phyloP scores from a whole-genome alignment of 2,329 filamentous ascomycete species.

The Epichloe glyceriae region DNA sequence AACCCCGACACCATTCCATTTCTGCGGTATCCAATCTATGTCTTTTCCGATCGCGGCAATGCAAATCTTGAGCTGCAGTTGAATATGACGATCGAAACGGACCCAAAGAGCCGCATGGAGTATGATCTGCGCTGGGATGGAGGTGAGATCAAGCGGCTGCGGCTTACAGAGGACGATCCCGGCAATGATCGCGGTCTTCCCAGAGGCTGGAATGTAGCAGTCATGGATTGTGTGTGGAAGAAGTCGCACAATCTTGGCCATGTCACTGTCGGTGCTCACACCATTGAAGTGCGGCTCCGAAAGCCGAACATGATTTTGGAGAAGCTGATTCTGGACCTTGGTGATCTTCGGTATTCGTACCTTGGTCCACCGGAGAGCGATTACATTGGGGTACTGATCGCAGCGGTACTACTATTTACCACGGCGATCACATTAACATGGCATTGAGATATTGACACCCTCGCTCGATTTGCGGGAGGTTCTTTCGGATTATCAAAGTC shows the following conservation, averaged over 20 bases:
- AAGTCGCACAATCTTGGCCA: slow-evolving; percentile 21
- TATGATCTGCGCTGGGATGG: slow-evolving; percentile 37
- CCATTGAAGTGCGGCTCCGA: slow-evolving; percentile 16
- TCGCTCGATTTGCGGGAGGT: background rate
- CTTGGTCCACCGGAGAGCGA: slow-evolving; percentile 21
- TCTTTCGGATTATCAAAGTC: background rate
- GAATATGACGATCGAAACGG: slow-evolving; percentile 33
- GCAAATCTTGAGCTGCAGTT: slow-evolving; percentile 22
- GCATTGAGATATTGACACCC: background rate
- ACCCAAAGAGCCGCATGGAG: slow-evolving; percentile 33
- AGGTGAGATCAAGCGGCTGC: slow-evolving; percentile 17
- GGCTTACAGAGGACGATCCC: slow-evolving; percentile 17
- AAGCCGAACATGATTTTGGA: slow-evolving; percentile 24
- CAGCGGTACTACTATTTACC: background rate
- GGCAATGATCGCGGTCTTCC: slow-evolving; percentile 25
- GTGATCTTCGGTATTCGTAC: slow-evolving; percentile 20
- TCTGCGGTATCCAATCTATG: slow-evolving; percentile 19
- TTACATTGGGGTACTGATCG: slow-evolving; percentile 5
- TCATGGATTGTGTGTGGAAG: slow-evolving; percentile 36
- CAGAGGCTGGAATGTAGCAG: slow-evolving; percentile 33
- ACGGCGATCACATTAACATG: slow-evolving; percentile 4
- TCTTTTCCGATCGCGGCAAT: slow-evolving; percentile 13
- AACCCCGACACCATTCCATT: slow-evolving; percentile 10
- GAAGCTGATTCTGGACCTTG: slow-evolving; percentile 22
- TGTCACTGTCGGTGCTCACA: slow-evolving; percentile 15